Conservation (phyloP, 768 basidiomycete genomes). For the Xerocomellus chrysenteron region DNA sequence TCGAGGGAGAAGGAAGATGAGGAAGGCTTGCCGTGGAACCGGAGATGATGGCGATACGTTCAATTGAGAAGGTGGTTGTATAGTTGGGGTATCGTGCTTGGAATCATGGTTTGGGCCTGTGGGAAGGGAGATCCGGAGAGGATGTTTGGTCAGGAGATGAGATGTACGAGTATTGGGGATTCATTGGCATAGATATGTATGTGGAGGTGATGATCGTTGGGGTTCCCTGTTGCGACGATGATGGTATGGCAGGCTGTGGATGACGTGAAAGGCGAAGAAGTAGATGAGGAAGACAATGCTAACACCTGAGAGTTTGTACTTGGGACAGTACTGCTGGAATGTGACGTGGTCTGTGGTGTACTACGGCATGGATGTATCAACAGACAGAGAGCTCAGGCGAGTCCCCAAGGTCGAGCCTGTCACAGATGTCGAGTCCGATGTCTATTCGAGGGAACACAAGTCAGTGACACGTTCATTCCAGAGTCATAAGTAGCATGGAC, state of each 20-base stretch:
- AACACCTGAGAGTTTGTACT: background rate
- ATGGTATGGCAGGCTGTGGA: background rate
- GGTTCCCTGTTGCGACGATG: slow-evolving; percentile 5
- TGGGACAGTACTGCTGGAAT: background rate
- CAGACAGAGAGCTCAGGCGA: too few species aligned
- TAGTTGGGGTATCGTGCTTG: slow-evolving; percentile 18
- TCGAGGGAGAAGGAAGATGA: slow-evolving; percentile 38
- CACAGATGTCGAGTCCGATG: background rate
- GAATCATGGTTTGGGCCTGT: slow-evolving; percentile 16
- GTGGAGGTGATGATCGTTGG: slow-evolving; percentile 21
- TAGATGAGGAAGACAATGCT: slow-evolving; percentile 2
- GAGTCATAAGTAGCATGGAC: background rate
- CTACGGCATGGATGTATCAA: slow-evolving; percentile 2
- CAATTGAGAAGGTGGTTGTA: background rate
- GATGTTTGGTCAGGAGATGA: background rate
- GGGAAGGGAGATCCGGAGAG: background rate
- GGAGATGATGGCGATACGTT: slow-evolving; percentile 43
- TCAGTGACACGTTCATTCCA: too few species aligned
- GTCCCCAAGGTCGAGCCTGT: background rate
- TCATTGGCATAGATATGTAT: slow-evolving; percentile 17
- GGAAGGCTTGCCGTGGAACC: slow-evolving; percentile 38
- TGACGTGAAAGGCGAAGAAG: background rate
- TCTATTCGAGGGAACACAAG: background rate
- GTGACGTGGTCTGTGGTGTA: background rate
- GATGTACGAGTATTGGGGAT: slow-evolving; percentile 18